Evolutionary conservation across 805 yeast genomes (phyloP).

Genomic region (Ogataea kodamae): DNA sequence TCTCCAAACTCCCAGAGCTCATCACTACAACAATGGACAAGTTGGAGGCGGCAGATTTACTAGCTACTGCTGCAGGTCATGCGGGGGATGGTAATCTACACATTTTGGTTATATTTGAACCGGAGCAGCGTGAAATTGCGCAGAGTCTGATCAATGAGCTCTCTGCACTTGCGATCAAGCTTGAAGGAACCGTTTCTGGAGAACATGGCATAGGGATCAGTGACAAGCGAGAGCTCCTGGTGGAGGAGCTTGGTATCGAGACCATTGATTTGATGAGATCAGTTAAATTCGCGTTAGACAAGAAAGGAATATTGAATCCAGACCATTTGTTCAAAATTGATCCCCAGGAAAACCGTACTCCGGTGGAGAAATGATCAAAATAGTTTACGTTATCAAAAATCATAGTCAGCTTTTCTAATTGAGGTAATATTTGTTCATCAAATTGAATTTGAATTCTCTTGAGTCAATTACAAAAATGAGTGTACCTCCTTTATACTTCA

Average conservation of each 20-base stretch:
- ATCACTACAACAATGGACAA: constrained; percentile 60
- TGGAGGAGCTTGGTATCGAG: constrained; percentile 62
- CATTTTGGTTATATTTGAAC: constrained; percentile 57
- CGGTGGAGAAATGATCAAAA: constrained; percentile 1
- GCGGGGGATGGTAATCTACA: constrained; percentile 86
- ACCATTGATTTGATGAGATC: constrained; percentile 72
- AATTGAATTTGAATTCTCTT: no score
- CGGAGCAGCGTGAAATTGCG: constrained; percentile 45
- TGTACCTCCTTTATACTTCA: constrained; percentile 52
- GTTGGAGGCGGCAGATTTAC: constrained; percentile 47
- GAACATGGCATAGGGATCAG: constrained; percentile 87
- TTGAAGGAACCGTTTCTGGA: constrained; percentile 84
- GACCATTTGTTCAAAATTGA: constrained; percentile 75
- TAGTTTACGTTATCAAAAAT: neutral
- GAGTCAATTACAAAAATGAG: constrained; percentile 2
- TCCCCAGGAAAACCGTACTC: constrained; percentile 38
- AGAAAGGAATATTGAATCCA: constrained; percentile 68
- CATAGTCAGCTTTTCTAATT: constrained; percentile 4
- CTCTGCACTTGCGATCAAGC: constrained; percentile 60
- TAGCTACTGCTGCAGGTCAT: constrained; percentile 68
- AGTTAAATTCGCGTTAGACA: constrained; percentile 70
- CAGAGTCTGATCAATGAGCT: constrained; percentile 52
- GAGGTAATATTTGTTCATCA: constrained; percentile 33
- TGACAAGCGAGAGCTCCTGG: constrained; percentile 54
- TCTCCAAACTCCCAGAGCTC: constrained; percentile 61